phyloP scores from a whole-genome alignment of 345 rosid genomes.

The Bruguiera gymnorhiza region DNA sequence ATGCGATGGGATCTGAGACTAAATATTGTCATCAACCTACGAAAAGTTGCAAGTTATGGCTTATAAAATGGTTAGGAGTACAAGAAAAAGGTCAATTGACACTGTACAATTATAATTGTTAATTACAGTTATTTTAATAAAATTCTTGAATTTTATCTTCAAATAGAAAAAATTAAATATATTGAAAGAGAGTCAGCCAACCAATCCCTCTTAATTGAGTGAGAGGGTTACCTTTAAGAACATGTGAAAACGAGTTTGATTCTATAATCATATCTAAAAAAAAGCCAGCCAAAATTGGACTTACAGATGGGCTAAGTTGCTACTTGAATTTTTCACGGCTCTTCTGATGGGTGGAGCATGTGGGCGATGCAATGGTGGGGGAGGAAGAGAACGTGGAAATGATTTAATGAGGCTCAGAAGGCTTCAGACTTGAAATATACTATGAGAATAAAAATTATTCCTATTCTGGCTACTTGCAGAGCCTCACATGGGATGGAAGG shows the following conservation, averaged over 20 bases:
- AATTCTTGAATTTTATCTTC: not conserved
- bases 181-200: conserved; percentile 1
- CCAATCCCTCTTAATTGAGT: not conserved
- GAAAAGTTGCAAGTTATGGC: not conserved
- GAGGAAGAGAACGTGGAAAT: conserved; percentile 52
- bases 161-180: not conserved
- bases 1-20: not conserved
- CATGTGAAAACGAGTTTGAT: no score
- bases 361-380: conserved; percentile 24
- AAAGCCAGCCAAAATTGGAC: not conserved
- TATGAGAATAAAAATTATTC: not conserved
- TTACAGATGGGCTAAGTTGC: conserved; percentile 3
- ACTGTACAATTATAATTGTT: no score
- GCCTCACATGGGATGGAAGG: conserved; percentile 46
- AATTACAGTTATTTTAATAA: no score
- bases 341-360: conserved; percentile 42
- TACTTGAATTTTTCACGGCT: conserved; percentile 36
- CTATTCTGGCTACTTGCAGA: conserved; percentile 16
- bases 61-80: no score
- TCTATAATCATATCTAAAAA: not conserved
- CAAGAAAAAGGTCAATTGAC: no score
- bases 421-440: conserved; percentile 11
- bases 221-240: not conserved
- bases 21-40: not conserved
- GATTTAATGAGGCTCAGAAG: conserved; percentile 37